Conservation (phyloP, 1,284 basidiomycete species). For the Cutaneotrichosporon sp. region DNA sequence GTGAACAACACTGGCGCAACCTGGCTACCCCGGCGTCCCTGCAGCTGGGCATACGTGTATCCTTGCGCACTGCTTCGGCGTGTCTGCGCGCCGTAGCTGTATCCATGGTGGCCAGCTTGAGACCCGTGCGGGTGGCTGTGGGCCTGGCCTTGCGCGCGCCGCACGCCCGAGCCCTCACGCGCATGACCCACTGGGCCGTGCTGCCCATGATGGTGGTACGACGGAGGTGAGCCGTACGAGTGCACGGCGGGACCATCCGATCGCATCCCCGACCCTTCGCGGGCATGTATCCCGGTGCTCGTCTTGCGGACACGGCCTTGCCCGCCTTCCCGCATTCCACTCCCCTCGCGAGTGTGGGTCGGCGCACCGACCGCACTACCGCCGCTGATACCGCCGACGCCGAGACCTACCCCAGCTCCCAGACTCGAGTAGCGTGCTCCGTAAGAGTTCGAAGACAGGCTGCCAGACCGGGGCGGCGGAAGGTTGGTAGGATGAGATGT, state of each 20-base stretch:
- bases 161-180: constrained; percentile 59
- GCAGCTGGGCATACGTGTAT: background rate
- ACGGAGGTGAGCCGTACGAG: too few species aligned
- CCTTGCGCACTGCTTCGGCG: background rate
- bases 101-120: too few species aligned
- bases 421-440: too few species aligned
- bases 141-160: constrained; percentile 54
- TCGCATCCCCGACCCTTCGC: too few species aligned
- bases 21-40: background rate
- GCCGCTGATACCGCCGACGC: background rate
- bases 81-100: too few species aligned
- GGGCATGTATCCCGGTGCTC: too few species aligned
- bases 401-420: background rate
- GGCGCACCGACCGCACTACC: background rate
- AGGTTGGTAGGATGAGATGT: background rate
- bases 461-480: background rate
- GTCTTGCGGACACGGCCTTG: background rate
- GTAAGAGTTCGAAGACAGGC: too few species aligned
- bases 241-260: too few species aligned
- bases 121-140: too few species aligned
- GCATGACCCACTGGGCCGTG: background rate
- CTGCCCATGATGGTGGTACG: too few species aligned
- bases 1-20: too few species aligned
- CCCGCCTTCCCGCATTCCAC: background rate
- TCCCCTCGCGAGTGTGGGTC: background rate